Conservation (phyloP, 345 rosid genomes). For the Rhodomyrtus tomentosa region DNA sequence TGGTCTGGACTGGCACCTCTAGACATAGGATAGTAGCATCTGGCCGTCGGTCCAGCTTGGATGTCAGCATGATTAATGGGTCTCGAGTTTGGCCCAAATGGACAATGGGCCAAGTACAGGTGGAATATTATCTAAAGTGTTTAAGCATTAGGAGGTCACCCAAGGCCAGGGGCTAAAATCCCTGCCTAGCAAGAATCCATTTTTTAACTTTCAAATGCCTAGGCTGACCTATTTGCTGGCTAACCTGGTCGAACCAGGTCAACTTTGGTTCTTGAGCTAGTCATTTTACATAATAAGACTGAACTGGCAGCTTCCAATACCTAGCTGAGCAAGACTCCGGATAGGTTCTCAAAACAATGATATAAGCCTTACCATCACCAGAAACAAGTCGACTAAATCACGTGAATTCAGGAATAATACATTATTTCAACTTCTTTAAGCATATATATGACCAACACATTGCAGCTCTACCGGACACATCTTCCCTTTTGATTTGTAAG, state of each 20-base stretch:
- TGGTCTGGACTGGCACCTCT: background rate
- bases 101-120: accelerated
- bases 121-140: background rate
- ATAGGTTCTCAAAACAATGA: background rate
- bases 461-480: background rate
- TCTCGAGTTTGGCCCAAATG: background rate
- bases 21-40: background rate
- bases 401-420: background rate
- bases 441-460: background rate
- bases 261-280: background rate
- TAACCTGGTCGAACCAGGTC: background rate
- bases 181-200: background rate
- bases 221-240: background rate
- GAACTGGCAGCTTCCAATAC: background rate
- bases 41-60: background rate
- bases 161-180: background rate
- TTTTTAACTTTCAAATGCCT: background rate
- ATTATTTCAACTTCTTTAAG: background rate
- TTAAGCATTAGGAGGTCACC: background rate
- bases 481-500: background rate
- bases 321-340: background rate
- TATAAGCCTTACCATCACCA: background rate
- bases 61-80: background rate
- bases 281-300: background rate
- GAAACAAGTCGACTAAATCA: background rate